Conservation (phyloP, 208 protist genomes). For the Trypanosoma melophagium region DNA sequence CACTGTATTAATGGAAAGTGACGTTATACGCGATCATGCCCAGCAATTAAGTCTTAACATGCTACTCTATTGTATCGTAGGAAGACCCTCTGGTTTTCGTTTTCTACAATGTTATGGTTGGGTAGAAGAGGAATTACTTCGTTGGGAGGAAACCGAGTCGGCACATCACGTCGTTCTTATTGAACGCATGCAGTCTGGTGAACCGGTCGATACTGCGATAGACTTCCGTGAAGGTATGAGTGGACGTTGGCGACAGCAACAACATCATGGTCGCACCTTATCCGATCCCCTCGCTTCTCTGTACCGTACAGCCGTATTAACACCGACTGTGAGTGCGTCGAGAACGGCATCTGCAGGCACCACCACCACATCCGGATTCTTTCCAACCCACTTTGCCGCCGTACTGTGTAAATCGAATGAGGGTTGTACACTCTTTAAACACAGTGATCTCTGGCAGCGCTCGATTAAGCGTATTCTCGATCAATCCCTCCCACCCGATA, state of each 20-base stretch:
- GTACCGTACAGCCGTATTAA: constrained; percentile 29
- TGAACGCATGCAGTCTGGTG: constrained; percentile 49
- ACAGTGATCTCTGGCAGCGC: constrained; percentile 80
- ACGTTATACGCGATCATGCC: constrained; percentile 67
- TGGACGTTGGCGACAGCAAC: constrained; percentile 18
- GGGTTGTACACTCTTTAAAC: constrained; percentile 79
- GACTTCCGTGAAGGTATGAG: constrained; percentile 26
- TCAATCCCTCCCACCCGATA: constrained; percentile 72
- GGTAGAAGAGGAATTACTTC: constrained; percentile 78
- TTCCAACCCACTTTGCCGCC: constrained; percentile 81
- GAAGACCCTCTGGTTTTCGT: constrained; percentile 67
- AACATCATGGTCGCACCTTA: constrained; percentile 48
- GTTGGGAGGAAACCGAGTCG: constrained; percentile 75
- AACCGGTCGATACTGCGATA: constrained; percentile 6
- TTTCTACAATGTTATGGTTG: constrained; percentile 88
- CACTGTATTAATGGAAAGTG: constrained; percentile 82
- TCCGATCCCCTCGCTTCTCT: constrained; percentile 36
- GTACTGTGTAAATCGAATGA: constrained; percentile 74
- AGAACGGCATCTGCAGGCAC: neutral
- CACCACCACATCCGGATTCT: constrained; percentile 39
- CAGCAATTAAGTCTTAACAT: constrained; percentile 58
- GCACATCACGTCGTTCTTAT: constrained; percentile 54
- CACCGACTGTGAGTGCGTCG: constrained; percentile 30
- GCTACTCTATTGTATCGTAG: constrained; percentile 83
- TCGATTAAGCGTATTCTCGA: constrained; percentile 63